Conservation (phyloP, 345 rosid species). For the Hypericum perforatum region DNA sequence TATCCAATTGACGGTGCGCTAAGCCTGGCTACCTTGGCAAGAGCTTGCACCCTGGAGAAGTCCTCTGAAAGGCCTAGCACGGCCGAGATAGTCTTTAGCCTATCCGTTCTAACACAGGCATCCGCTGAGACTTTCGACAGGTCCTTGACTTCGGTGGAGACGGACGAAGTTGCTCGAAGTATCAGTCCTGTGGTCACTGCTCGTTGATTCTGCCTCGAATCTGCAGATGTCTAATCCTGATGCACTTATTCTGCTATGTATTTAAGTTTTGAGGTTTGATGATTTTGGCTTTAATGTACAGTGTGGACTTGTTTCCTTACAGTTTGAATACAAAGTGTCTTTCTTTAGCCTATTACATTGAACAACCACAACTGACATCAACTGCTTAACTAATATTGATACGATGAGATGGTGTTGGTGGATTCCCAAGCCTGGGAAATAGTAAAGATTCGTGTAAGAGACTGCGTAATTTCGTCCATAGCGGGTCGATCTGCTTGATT, state of each 20-base stretch:
- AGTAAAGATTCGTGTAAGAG: conserved; percentile 40
- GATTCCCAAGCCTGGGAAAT: conserved; percentile 29
- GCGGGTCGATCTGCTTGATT: conserved; percentile 55
- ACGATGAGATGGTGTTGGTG: conserved; percentile 1
- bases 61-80: conserved; percentile 45
- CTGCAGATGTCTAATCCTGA: too few species aligned
- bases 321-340: too few species aligned
- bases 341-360: too few species aligned
- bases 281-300: too few species aligned
- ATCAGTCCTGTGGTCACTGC: conserved; percentile 28
- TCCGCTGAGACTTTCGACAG: conserved; percentile 24
- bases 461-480: conserved; percentile 47
- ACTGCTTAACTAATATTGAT: background rate
- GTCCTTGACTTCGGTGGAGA: conserved; percentile 34
- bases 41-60: conserved; percentile 38
- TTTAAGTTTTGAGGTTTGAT: too few species aligned
- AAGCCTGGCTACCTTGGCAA: conserved; percentile 39
- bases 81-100: conserved; percentile 53
- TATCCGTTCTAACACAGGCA: conserved; percentile 37
- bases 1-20: conserved; percentile 40
- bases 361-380: too few species aligned
- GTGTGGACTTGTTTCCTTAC: too few species aligned
- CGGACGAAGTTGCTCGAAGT: conserved; percentile 29
- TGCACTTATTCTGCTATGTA: too few species aligned
- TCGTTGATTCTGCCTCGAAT: conserved; percentile 20